Percentiles rank a stretch among this genome's conserved stretches.
These are phyloP conservation scores for Sugiyamaella americana DNA, from an alignment of 805 yeast species.

Conservation along the genomic window DNA sequence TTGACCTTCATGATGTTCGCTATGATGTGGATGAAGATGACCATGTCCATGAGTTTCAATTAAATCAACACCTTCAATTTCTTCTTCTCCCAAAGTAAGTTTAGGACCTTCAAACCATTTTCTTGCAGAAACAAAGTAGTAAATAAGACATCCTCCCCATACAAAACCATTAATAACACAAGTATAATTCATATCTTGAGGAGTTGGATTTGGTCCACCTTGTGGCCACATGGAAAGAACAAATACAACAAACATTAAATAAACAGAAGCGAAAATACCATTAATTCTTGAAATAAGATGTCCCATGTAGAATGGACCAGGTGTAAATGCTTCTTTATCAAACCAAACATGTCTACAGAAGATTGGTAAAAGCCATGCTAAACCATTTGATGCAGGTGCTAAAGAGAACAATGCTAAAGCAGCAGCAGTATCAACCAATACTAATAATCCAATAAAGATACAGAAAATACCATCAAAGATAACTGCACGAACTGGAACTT, in stretches of 20 bases:
- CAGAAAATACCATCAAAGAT: slow-evolving; percentile 46
- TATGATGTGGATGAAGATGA: background rate
- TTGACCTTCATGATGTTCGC: background rate
- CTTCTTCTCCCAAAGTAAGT: slow-evolving; percentile 18
- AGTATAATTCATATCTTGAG: slow-evolving; percentile 60
- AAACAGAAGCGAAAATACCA: slow-evolving; percentile 44
- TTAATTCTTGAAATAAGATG: slow-evolving; percentile 17
- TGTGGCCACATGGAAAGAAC: slow-evolving; percentile 57
- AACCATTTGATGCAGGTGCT: slow-evolving; percentile 54
- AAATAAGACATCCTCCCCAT: slow-evolving; percentile 49
- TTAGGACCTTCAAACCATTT: slow-evolving; percentile 54
- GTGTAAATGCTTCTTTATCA: slow-evolving; percentile 46
- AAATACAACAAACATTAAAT: slow-evolving; percentile 45
- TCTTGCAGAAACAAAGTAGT: slow-evolving; percentile 48
- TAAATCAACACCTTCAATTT: slow-evolving; percentile 6
- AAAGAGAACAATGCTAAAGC: slow-evolving; percentile 64
- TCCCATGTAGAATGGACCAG: slow-evolving; percentile 67
- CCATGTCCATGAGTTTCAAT: slow-evolving; percentile 6
- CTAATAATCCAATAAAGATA: slow-evolving; percentile 50
- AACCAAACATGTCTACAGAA: slow-evolving; percentile 43
- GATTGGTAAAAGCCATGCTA: slow-evolving; percentile 60
- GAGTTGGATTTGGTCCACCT: slow-evolving; percentile 27
- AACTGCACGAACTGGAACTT: slow-evolving; percentile 65
- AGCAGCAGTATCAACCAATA: slow-evolving; percentile 54
- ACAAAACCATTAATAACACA: slow-evolving; percentile 56